Evolutionary conservation across 164 flowering plant species (phyloP), one percentile per base, ranked within the genome.

Genomic region (Vitis riparia): DNA sequence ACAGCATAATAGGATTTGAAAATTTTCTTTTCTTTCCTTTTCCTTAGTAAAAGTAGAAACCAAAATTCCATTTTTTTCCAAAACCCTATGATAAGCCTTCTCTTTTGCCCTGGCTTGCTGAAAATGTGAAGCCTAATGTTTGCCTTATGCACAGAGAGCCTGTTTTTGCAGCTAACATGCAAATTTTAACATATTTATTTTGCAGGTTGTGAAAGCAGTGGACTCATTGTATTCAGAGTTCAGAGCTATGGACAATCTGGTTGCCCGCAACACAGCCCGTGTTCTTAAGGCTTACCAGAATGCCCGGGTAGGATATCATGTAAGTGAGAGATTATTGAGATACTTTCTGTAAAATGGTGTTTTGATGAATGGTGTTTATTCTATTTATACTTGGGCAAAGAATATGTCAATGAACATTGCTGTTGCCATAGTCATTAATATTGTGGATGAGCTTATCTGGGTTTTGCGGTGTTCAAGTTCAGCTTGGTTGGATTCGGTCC

Each of bases 291-390:
- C 94, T 68, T 93, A 80, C 72, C 93, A 89, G 67, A 89, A 86
- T 70, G 91, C 86, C 51, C 82, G 92, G 68, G 87, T 93, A 77
- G 94, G 89, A 72, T 85, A 91, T 78, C 98, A 91, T 81, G 98
- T 93, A 75, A 80, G 91, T 65, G 16, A 9, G 55, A 9, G 12
- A 7, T 50, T 15, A 56, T 10, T 10, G 15, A 27, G 17, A 13
- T 17, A 47, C 51, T 50, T 23, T 9, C 16, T 55, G 11, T 13
- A 52, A 16, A 27, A 23, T 32, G 37, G 19, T 32, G 50, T 12
- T 14, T 61, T 23, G 27, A 23, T 23, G 27, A n/a, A 23, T 32
- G 37, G 19, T 32, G 50, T 12, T 14, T 61, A 14, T 14, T 61
- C 50, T 9, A 61, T 61, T 23, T 32, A 32, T 14, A 8, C 44